These are phyloP conservation scores for Candida berthetii DNA, from an alignment of 805 yeast species.

Conservation along the genomic window DNA sequence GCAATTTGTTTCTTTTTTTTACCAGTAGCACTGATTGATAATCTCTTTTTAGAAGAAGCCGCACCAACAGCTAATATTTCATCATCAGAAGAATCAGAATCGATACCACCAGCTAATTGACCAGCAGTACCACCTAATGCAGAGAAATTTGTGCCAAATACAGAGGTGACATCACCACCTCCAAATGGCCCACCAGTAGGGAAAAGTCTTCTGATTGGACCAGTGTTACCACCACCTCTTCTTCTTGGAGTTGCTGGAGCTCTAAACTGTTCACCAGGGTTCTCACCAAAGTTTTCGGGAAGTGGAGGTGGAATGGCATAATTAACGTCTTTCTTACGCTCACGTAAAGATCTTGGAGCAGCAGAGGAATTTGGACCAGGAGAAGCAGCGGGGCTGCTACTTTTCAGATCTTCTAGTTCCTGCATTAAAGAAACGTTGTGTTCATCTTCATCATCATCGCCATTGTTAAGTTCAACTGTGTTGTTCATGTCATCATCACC, in stretches of 20 bases:
- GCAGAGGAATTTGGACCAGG: slow-evolving; percentile 31
- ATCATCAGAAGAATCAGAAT: slow-evolving; percentile 61
- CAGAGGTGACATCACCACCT: slow-evolving; percentile 84
- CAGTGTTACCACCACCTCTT: slow-evolving; percentile 31
- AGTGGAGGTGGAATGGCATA: slow-evolving; percentile 84
- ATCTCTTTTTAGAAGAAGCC: slow-evolving; percentile 25
- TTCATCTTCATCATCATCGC: slow-evolving; percentile 13
- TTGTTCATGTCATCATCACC: slow-evolving; percentile 17
- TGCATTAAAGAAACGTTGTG: slow-evolving; percentile 40
- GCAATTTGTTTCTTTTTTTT: slow-evolving; percentile 55
- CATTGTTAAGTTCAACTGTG: slow-evolving; percentile 10
- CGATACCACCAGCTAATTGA: slow-evolving; percentile 25
- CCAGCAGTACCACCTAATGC: slow-evolving; percentile 13
- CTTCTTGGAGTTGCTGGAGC: slow-evolving; percentile 24
- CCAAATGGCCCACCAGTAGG: slow-evolving; percentile 98
- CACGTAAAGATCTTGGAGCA: slow-evolving; percentile 48
- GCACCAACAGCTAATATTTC: slow-evolving; percentile 45
- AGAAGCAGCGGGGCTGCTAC: slow-evolving; percentile 44
- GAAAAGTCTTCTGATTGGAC: slow-evolving; percentile 63
- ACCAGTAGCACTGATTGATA: slow-evolving; percentile 26
- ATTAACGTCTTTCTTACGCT: slow-evolving; percentile 68
- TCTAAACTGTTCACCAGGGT: slow-evolving; percentile 1
- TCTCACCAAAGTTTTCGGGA: slow-evolving; percentile 25
- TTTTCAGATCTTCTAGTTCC: slow-evolving; percentile 61
- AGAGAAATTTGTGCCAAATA: slow-evolving; percentile 67